phyloP scores from a whole-genome alignment of 2,329 filamentous ascomycete species.

The Macroventuria anomochaeta region DNA sequence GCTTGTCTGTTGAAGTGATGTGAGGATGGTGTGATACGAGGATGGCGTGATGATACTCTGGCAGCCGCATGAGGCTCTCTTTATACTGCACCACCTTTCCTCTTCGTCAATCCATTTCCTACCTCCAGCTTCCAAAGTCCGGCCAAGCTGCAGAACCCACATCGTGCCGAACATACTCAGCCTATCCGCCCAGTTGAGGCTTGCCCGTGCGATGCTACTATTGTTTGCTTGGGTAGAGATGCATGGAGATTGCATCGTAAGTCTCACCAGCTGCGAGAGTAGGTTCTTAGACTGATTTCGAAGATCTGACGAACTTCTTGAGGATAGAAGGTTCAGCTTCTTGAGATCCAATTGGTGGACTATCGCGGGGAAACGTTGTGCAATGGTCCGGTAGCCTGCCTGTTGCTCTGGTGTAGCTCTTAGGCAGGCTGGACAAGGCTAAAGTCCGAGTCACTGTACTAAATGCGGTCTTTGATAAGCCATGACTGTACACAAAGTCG shows the following conservation, averaged over 20 bases:
- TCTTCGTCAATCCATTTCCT: background rate
- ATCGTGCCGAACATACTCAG: background rate
- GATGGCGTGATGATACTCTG: conserved; percentile 21
- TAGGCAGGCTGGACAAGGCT: background rate
- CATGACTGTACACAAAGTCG: background rate
- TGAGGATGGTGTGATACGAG: conserved; percentile 27
- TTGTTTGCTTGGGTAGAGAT: conserved; percentile 1
- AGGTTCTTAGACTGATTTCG: conserved; percentile 1
- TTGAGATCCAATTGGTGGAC: background rate
- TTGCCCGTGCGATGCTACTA: conserved; percentile 2
- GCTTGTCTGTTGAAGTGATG: conserved; percentile 14
- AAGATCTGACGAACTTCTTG: conserved; percentile 7
- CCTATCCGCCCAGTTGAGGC: conserved; percentile 2
- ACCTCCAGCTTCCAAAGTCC: background rate
- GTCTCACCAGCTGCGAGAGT: background rate
- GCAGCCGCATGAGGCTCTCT: conserved; percentile 18
- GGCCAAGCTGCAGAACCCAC: background rate
- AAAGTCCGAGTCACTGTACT: background rate
- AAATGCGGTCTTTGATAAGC: conserved; percentile 31
- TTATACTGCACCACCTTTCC: conserved; percentile 31
- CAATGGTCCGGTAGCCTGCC: background rate
- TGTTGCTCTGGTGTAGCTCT: background rate
- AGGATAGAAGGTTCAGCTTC: background rate
- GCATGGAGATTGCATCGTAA: conserved; percentile 3
- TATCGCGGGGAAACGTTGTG: background rate